A percentile compares a stretch with the other conserved stretches of the same genome.
Conservation (phyloP, 345 rosid species). For the Streptanthus diversifolius region DNA sequence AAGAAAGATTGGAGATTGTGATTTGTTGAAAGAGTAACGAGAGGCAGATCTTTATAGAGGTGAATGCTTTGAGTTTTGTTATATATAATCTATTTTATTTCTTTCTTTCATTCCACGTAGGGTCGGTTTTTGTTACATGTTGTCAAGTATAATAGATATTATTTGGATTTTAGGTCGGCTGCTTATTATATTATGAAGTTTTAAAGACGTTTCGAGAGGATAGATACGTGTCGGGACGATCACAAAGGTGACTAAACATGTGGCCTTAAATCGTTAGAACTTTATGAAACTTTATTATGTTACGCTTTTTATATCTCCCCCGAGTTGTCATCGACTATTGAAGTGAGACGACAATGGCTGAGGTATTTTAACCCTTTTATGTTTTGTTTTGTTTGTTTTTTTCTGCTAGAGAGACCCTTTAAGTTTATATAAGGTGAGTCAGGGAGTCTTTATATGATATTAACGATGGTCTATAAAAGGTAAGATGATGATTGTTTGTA, state of each 20-base stretch:
- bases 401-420: no score
- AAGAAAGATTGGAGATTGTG: not conserved
- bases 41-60: constrained; percentile 12
- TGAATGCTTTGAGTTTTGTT: not conserved
- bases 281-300: not conserved
- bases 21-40: not conserved
- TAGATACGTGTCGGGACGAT: not conserved
- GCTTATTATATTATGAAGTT: not conserved
- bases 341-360: not conserved
- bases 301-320: not conserved
- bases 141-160: not conserved
- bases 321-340: not conserved
- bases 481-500: not conserved
- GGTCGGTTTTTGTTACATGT: not conserved
- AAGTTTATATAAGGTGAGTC: not conserved
- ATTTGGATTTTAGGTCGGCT: constrained; percentile 25
- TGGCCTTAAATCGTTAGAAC: not conserved
- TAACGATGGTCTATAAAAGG: not conserved
- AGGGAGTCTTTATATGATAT: not conserved
- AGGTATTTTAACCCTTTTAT: not conserved
- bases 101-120: constrained; percentile 20
- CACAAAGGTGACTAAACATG: not conserved
- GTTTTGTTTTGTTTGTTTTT: no score
- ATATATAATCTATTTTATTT: not conserved
- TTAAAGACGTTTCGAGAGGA: not conserved